Base-by-base conservation (phyloP, 108 stramenopile species). In the Pelagomonas calceolata region DNA sequence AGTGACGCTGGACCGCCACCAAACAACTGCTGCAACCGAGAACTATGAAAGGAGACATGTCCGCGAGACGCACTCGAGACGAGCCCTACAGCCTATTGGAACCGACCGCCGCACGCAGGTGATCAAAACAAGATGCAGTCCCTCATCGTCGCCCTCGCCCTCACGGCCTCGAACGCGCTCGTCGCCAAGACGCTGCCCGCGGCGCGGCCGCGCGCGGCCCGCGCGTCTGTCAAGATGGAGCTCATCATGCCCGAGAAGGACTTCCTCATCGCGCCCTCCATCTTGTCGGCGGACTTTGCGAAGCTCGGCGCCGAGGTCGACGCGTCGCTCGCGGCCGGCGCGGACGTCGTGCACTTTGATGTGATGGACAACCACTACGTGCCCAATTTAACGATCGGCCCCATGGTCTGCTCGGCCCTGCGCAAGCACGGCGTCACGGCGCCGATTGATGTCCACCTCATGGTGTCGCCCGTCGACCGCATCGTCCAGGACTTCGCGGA, bases 291-390 rank as follows among this genome's bases (percentile, higher is more conserved):
- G 34, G 89, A 98, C 81, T 96, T 98, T 75, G 97, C 97, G 43
- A 79, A 75, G 36, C 89, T 98, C 44, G 97, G 97, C 68, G 89
- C 91, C 76, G 97, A 98, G 84, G 97, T 98, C 45, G 91, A 94
- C 84, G 94, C 96, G 80, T 88, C 94, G 35, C 85, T 98, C 70
- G 87, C 84, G 66, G 97, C 97, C 34, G 97, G 97, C 32, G 97
- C 97, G 68, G 97, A 97, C 76, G 92, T 98, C 70, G 90, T 98
- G 63, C 97, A 98, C 86, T 98, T 98, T 73, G 97, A 98, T 73
- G 95, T 98, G 32, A 98, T 98, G 97, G 97, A 98, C 87, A 96
- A 95, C 81, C 97, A 98, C 87, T 98, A 94, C 81, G 94, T 96
- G 15, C 97, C 97, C 39, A 98, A 96, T 86, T 85, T 98, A 33